These are phyloP conservation scores for Pseudogymnoascus verrucosus DNA, from an alignment of 2,329 filamentous ascomycete genomes.

Conservation along the genomic window DNA sequence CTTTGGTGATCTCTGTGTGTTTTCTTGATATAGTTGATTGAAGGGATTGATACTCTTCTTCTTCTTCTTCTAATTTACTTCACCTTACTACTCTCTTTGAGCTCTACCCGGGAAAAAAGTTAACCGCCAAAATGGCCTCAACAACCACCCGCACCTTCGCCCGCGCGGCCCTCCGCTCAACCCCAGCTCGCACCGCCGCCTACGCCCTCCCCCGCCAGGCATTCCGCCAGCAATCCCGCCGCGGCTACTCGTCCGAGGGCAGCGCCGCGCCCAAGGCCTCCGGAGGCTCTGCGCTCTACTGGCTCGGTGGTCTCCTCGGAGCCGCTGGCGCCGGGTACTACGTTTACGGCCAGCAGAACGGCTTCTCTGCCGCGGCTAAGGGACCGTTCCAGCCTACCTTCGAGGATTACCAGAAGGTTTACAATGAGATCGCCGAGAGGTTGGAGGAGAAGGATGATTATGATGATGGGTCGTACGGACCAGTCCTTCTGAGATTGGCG, in stretches of 20 bases:
- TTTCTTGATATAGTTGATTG: background rate
- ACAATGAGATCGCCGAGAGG: conserved; percentile 72
- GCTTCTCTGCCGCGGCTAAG: conserved; percentile 36
- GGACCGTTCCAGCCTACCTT: conserved; percentile 62
- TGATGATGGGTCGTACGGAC: conserved; percentile 93
- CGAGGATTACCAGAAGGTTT: conserved; percentile 92
- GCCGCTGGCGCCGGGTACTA: conserved; percentile 57
- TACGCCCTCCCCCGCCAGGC: conserved; percentile 56
- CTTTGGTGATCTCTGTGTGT: background rate
- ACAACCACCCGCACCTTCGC: conserved; percentile 30
- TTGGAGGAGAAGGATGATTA: conserved; percentile 90
- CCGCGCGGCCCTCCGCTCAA: conserved; percentile 29
- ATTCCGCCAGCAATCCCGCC: conserved; percentile 67
- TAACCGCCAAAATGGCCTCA: conserved; percentile 28
- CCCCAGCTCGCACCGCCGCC: conserved; percentile 41
- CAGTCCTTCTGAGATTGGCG: conserved; percentile 79
- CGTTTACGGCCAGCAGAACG: conserved; percentile 52
- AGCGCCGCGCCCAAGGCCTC: conserved; percentile 44
- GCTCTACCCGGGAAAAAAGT: background rate
- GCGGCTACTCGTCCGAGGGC: conserved; percentile 73
- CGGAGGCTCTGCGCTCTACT: conserved; percentile 44
- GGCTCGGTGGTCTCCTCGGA: conserved; percentile 49
- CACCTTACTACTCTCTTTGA: too few relatives aligned
- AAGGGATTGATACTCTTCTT: background rate
- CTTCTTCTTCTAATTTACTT: too few relatives aligned